Base-by-base conservation (phyloP, 805 yeast genomes). In the Scheffersomyces coipomensis region DNA sequence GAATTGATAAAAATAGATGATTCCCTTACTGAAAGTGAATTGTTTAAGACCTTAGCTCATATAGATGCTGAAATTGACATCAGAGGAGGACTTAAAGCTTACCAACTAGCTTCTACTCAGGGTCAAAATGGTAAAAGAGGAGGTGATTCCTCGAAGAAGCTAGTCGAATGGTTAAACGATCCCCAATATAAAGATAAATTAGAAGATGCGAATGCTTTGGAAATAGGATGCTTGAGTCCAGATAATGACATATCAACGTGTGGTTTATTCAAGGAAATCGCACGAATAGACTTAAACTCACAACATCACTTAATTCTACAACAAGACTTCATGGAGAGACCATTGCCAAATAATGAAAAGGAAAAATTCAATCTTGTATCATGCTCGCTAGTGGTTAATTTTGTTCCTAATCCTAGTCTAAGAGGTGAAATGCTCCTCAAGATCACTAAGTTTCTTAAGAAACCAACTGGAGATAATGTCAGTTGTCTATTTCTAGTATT, bases 281-380 rank as follows among this genome's bases (percentile, higher is more conserved):
- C 60, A 1, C 71, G 89, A 34, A 85, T 91, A 10, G 99, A 91
- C 57, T 65, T 91, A 33, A 80, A 88, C 49, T 83, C 95, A 1
- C 91, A 85, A 56, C 81, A 82, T 39, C 86, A 83, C 0, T 75
- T 71, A 5, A 88, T 91, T 6, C 36, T 70, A 26, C 75, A 85
- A 58, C 95, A 88, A 60, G 95, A 91, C 58, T 91, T 91, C 53
- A 85, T 90, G 90, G 70, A 82, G 32, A 64, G 90, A 40, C 85
- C 83, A 4, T 45, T 75, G 5, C 95, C 96, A 0, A 39, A 29
- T 5, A 18, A 40, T 3, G 68, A 64, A 0, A 40, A 47, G 0
- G 82, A 78, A 6, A 69, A 57, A 39, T 90, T 82, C 55, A 73
- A 83, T 46, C 52, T 88, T 19, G 67, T 91, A 0, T 87, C 96